phyloP scores from a whole-genome alignment of 2,329 filamentous ascomycete genomes.

The Curvularia lunata region DNA sequence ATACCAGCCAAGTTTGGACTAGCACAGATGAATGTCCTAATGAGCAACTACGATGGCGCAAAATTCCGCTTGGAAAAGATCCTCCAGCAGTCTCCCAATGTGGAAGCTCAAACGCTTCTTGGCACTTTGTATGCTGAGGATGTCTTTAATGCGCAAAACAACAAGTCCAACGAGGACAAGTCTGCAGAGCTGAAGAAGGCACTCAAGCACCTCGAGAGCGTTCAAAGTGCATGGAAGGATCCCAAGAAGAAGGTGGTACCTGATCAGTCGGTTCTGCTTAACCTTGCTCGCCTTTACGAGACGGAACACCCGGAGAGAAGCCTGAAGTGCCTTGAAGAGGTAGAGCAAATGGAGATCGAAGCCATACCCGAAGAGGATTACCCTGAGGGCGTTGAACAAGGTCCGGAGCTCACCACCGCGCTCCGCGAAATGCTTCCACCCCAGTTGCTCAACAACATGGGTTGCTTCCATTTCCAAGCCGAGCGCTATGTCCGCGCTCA shows the following conservation, averaged over 20 bases:
- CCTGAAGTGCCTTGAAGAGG: conserved; percentile 86
- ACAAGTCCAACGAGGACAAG: conserved; percentile 83
- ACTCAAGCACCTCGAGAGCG: conserved; percentile 80
- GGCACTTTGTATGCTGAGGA: conserved; percentile 95
- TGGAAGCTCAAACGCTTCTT: conserved; percentile 90
- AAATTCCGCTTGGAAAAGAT: conserved; percentile 96
- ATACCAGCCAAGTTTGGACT: conserved; percentile 93
- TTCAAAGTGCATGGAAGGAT: conserved; percentile 90
- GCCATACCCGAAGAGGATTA: conserved; percentile 75
- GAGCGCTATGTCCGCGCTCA: conserved; percentile 82
- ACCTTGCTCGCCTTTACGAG: conserved; percentile 91
- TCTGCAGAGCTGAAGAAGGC: conserved; percentile 85
- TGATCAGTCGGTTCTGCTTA: conserved; percentile 87
- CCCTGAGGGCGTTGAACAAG: conserved; percentile 59
- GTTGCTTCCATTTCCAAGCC: conserved; percentile 89
- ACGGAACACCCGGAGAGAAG: conserved; percentile 85
- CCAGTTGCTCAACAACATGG: conserved; percentile 95
- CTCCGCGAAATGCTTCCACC: conserved; percentile 83
- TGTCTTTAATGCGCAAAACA: conserved; percentile 78
- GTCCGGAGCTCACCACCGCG: conserved; percentile 60
- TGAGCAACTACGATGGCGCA: conserved; percentile 85
- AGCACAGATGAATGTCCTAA: conserved; percentile 85
- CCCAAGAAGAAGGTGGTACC: conserved; percentile 81
- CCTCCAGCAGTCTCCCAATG: conserved; percentile 78
- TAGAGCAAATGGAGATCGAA: conserved; percentile 87